Evolutionary conservation across 2,329 filamentous ascomycete genomes (phyloP).

Genomic region (Plectosphaerella sp.): DNA sequence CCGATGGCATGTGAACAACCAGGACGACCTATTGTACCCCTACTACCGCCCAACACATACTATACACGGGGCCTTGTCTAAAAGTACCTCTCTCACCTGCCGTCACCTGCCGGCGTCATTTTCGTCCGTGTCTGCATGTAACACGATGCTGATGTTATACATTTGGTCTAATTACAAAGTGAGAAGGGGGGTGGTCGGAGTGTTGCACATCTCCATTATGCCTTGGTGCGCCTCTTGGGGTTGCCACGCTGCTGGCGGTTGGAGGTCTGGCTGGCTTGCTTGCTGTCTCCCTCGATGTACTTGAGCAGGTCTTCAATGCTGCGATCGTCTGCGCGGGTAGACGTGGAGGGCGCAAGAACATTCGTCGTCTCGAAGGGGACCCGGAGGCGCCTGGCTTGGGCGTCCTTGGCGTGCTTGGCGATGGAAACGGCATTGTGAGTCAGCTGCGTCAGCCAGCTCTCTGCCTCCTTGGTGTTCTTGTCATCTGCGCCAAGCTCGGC

Average conservation of each 20-base stretch:
- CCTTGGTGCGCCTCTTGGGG: conserved; percentile 47
- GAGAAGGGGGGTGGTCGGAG: not conserved
- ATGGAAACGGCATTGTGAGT: conserved; percentile 94
- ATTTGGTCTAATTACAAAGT: not conserved
- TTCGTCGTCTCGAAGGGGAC: conserved; percentile 49
- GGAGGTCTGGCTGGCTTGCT: conserved; percentile 46
- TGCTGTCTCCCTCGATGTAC: conserved; percentile 80
- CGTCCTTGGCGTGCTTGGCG: conserved; percentile 87
- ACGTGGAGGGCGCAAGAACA: conserved; percentile 21
- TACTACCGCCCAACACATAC: no score
- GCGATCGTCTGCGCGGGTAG: conserved; percentile 59
- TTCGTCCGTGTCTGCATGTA: no score
- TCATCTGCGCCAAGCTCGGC: conserved; percentile 81
- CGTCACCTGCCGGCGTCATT: no score
- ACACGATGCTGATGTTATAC: no score
- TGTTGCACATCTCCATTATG: not conserved
- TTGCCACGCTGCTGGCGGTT: conserved; percentile 50
- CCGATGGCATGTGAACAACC: no score
- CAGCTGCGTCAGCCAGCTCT: conserved; percentile 92
- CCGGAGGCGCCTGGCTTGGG: conserved; percentile 69
- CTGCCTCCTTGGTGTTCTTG: conserved; percentile 96
- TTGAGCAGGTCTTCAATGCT: conserved; percentile 91
- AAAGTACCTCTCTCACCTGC: no score
- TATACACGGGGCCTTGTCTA: no score
- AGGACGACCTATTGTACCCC: no score